phyloP scores from a whole-genome alignment of 1,139 yeast genomes.

The Hansenula lynferdii region DNA sequence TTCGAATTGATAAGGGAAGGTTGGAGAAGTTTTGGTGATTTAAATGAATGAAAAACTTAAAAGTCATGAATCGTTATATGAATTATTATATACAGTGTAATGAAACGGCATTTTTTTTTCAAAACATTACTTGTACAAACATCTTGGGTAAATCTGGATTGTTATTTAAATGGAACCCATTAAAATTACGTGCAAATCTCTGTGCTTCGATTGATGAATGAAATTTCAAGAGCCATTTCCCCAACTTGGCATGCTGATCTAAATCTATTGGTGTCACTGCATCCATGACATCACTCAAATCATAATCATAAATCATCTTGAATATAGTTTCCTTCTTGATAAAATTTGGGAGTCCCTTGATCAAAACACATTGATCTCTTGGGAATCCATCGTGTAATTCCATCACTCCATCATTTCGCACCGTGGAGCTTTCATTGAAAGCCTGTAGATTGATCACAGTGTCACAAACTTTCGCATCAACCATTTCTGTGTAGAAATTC shows the following conservation, averaged over 20 bases:
- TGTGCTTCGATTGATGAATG: slow-evolving; percentile 42
- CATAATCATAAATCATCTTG: slow-evolving; percentile 38
- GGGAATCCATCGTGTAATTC: neutral
- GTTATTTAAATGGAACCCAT: slow-evolving; percentile 41
- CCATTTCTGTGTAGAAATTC: slow-evolving; percentile 40
- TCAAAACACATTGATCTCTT: slow-evolving; percentile 26
- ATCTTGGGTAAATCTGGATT: slow-evolving; percentile 29
- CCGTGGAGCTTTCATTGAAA: slow-evolving; percentile 14
- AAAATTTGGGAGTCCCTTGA: slow-evolving; percentile 33
- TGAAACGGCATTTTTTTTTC: neutral
- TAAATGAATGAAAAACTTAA: neutral
- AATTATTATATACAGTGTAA: neutral
- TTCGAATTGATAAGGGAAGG: slow-evolving; percentile 71
- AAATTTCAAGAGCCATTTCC: slow-evolving; percentile 44
- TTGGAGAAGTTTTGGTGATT: slow-evolving; percentile 60
- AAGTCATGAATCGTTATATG: neutral
- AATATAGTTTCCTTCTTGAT: slow-evolving; percentile 23
- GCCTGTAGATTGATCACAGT: slow-evolving; percentile 22
- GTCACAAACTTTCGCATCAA: slow-evolving; percentile 22
- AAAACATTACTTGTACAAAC: slow-evolving; percentile 16
- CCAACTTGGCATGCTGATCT: slow-evolving; percentile 25
- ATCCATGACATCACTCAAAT: slow-evolving; percentile 28
- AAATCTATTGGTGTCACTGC: slow-evolving; percentile 28
- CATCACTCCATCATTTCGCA: slow-evolving; percentile 4
- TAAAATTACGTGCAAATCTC: slow-evolving; percentile 49